Conservation (phyloP, 345 rosid genomes). For the Anastatica hierochuntica region DNA sequence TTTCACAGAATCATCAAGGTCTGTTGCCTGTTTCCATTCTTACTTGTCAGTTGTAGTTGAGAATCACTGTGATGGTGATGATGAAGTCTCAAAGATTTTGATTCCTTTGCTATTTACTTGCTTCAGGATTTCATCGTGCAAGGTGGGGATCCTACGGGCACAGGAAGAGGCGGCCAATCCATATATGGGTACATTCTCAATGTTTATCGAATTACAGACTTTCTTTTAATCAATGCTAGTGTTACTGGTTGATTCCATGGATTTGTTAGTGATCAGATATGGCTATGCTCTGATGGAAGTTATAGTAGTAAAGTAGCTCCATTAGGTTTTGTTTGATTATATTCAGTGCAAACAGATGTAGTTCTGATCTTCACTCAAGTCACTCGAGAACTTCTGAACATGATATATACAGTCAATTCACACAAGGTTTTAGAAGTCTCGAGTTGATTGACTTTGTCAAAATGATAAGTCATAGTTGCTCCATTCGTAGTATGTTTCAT, state of each 20-base stretch:
- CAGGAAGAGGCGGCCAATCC: slow-evolving; percentile 92
- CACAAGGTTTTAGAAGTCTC: too few species aligned
- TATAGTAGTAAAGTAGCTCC: not conserved
- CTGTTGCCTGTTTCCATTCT: not conserved
- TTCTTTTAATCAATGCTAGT: not conserved
- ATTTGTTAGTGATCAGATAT: not conserved
- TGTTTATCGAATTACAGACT: not conserved
- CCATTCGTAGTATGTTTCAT: too few species aligned
- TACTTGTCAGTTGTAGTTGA: not conserved
- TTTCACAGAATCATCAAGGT: slow-evolving; percentile 96
- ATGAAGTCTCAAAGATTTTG: not conserved
- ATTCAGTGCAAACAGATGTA: not conserved
- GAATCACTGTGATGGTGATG: slow-evolving; percentile 6
- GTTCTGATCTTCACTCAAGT: too few species aligned
- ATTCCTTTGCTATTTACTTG: slow-evolving; percentile 2
- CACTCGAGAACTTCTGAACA: not conserved
- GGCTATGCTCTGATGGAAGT: not conserved
- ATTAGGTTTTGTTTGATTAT: not conserved
- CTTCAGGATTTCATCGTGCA: slow-evolving; percentile 90
- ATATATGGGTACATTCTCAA: slow-evolving; percentile 59
- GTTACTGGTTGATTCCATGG: not conserved
- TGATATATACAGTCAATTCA: too few species aligned
- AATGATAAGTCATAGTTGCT: not conserved
- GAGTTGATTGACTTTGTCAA: too few species aligned
- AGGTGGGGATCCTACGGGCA: slow-evolving; percentile 98